Evolutionary conservation across 2,329 filamentous ascomycete genomes (phyloP).

Genomic region (Laburnicola sp.): DNA sequence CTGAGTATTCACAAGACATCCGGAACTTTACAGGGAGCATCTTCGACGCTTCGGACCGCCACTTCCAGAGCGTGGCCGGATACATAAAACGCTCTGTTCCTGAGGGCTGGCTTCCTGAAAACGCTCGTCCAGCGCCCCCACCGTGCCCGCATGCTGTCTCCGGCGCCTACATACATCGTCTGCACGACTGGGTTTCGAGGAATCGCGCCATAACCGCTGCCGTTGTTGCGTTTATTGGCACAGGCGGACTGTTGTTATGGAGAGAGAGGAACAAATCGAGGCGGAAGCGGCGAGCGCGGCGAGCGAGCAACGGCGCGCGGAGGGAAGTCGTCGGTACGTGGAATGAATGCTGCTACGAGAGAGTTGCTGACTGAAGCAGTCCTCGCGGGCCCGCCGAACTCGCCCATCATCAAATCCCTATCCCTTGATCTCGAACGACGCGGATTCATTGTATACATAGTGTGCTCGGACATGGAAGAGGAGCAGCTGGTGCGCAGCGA

Average conservation of each 20-base stretch:
- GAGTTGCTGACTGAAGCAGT: constrained; percentile 55
- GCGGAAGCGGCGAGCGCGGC: constrained; percentile 72
- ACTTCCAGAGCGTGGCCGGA: constrained; percentile 75
- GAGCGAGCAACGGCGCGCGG: constrained; percentile 79
- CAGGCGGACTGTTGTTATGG: constrained; percentile 61
- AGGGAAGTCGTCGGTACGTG: constrained; percentile 71
- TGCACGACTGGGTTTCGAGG: constrained; percentile 61
- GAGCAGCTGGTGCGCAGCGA: constrained; percentile 77
- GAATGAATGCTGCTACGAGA: background rate
- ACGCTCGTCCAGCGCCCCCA: constrained; percentile 61
- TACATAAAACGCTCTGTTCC: constrained; percentile 69
- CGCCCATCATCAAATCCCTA: constrained; percentile 81
- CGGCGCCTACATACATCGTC: constrained; percentile 56
- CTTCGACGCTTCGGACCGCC: constrained; percentile 77
- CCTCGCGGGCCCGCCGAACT: constrained; percentile 81
- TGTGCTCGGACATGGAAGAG: constrained; percentile 83
- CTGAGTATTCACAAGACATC: constrained; percentile 66
- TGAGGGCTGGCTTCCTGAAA: constrained; percentile 72
- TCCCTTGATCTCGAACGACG: constrained; percentile 84
- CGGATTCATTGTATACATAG: constrained; percentile 91
- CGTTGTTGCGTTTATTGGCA: constrained; percentile 70
- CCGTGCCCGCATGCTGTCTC: constrained; percentile 50
- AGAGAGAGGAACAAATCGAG: constrained; percentile 62
- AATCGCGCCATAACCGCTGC: constrained; percentile 76
- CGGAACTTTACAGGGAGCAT: constrained; percentile 71